Conservation (phyloP, 2,329 filamentous ascomycete genomes). For the Ilyonectria robusta region DNA sequence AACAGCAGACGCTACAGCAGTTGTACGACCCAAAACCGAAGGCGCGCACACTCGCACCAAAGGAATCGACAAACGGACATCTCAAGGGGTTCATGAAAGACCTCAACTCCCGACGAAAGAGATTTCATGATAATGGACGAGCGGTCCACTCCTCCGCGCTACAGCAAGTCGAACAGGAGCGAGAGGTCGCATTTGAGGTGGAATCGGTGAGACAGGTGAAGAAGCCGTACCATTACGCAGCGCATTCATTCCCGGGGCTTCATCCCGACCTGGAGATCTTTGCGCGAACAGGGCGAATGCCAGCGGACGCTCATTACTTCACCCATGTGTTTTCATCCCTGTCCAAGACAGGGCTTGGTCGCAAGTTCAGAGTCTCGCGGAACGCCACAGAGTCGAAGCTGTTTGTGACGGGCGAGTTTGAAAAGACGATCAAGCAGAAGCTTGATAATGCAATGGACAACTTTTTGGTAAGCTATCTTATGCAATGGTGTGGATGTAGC, state of each 20-base stretch:
- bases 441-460: constrained; percentile 41
- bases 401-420: constrained; percentile 51
- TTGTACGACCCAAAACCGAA: constrained; percentile 64
- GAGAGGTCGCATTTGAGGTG: constrained; percentile 71
- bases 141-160: constrained; percentile 64
- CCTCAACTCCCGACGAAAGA: constrained; percentile 39
- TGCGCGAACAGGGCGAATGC: constrained; percentile 60
- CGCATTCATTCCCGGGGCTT: constrained; percentile 62
- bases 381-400: constrained; percentile 39
- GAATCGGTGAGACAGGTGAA: constrained; percentile 70
- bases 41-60: constrained; percentile 22
- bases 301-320: constrained; percentile 51
- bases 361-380: constrained; percentile 50
- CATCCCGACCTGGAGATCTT: constrained; percentile 64
- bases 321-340: constrained; percentile 55
- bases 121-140: constrained; percentile 44
- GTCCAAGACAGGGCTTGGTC: constrained; percentile 52
- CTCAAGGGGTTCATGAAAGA: constrained; percentile 40
- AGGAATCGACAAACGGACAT: constrained; percentile 30
- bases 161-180: constrained; percentile 71
- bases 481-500: not conserved
- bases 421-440: constrained; percentile 40
- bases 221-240: constrained; percentile 58
- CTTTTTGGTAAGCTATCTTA: constrained; percentile 38
- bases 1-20: constrained; percentile 69